These are phyloP conservation scores for Aspergillus cejpii DNA, from an alignment of 2,329 filamentous ascomycete genomes.

Conservation along the genomic window DNA sequence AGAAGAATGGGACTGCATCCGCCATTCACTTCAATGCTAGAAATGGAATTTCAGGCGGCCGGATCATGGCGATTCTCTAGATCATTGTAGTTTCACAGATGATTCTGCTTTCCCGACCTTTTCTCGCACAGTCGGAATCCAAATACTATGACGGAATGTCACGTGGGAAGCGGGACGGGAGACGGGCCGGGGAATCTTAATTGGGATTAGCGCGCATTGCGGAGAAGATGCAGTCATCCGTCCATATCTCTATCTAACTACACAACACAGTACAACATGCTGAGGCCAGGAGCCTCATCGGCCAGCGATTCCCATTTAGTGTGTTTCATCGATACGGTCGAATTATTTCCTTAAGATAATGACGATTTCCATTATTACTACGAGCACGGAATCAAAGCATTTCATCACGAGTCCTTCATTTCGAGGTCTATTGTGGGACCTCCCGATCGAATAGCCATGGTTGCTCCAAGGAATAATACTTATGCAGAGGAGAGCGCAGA, in stretches of 20 bases:
- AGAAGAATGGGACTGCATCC: constrained; percentile 20
- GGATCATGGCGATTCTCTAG: constrained; percentile 13
- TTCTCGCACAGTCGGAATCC: neutral
- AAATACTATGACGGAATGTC: constrained; percentile 24
- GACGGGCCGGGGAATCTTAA: neutral
- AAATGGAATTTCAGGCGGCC: constrained; percentile 7
- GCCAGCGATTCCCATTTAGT: constrained; percentile 6
- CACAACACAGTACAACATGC: too few relatives aligned
- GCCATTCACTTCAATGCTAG: constrained; percentile 4
- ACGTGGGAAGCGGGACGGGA: constrained; percentile 11
- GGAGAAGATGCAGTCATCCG: neutral
- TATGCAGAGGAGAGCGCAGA: constrained; percentile 62
- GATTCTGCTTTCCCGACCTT: neutral
- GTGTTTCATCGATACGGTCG: neutral
- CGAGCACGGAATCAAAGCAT: neutral
- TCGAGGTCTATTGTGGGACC: constrained; percentile 13
- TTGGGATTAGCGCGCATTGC: neutral
- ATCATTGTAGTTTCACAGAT: neutral
- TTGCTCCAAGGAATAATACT: constrained; percentile 50
- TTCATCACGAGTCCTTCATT: constrained; percentile 6
- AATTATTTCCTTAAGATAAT: constrained; percentile 6
- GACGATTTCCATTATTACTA: constrained; percentile 3
- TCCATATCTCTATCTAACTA: too few relatives aligned
- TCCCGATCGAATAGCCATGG: constrained; percentile 39
- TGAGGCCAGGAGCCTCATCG: constrained; percentile 22